phyloP scores from a whole-genome alignment of 495 filamentous ascomycete species.

The Neurospora sublineolata region DNA sequence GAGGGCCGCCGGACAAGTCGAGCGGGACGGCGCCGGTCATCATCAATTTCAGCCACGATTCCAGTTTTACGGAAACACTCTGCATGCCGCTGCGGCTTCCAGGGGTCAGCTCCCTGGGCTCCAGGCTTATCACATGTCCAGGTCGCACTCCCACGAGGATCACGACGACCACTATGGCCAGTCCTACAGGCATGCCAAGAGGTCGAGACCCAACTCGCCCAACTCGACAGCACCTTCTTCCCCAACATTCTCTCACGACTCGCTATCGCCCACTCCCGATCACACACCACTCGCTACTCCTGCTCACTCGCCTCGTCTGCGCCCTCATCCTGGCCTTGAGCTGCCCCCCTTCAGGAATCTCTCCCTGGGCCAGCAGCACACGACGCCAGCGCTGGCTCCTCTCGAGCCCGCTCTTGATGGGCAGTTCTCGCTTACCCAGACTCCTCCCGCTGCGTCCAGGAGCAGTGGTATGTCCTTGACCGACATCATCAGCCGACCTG shows the following conservation, averaged over 20 bases:
- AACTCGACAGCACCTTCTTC: slow-evolving; percentile 92
- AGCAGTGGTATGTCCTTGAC: slow-evolving; percentile 63
- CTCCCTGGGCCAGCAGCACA: slow-evolving; percentile 63
- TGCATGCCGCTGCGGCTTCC: slow-evolving; percentile 39
- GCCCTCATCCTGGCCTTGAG: slow-evolving; percentile 57
- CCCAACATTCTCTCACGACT: slow-evolving; percentile 96
- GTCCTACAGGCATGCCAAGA: slow-evolving; percentile 57
- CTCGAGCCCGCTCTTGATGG: slow-evolving; percentile 70
- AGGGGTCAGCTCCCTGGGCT: slow-evolving; percentile 60
- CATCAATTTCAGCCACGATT: slow-evolving; percentile 46
- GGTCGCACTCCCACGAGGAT: slow-evolving; percentile 82
- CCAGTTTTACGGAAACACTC: slow-evolving; percentile 47
- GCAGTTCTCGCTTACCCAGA: slow-evolving; percentile 26
- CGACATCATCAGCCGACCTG: slow-evolving; percentile 82
- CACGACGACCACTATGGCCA: slow-evolving; percentile 54
- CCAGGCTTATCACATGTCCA: slow-evolving; percentile 83
- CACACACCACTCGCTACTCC: slow-evolving; percentile 94
- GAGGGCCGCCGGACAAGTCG: slow-evolving; percentile 75
- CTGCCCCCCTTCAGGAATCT: slow-evolving; percentile 84
- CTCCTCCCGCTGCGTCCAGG: slow-evolving; percentile 25
- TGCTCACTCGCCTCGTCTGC: slow-evolving; percentile 84
- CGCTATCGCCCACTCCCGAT: slow-evolving; percentile 88
- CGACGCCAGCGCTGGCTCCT: slow-evolving; percentile 75
- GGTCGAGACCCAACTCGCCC: slow-evolving; percentile 83
- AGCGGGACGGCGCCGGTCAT: slow-evolving; percentile 54